Percentiles rank a stretch among this genome's conserved stretches.
These are phyloP conservation scores for Mortierella sp. DNA, from an alignment of 371 early-diverging fungal genomes.

Conservation along the genomic window DNA sequence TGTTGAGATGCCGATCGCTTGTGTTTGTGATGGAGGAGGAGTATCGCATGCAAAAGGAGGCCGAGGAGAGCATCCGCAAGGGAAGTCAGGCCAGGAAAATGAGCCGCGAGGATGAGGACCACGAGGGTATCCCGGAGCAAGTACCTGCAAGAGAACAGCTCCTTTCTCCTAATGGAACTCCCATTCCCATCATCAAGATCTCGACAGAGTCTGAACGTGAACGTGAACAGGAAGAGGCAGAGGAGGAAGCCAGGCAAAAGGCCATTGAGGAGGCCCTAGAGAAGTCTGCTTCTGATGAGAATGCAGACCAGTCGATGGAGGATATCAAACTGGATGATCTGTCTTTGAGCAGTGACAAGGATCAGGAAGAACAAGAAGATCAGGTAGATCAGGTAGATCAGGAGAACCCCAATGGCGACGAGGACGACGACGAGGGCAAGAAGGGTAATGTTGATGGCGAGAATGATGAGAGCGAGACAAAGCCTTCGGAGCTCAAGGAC, in stretches of 20 bases:
- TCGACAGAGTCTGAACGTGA: conserved; percentile 52
- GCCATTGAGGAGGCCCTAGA: conserved; percentile 21
- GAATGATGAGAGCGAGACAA: conserved; percentile 5
- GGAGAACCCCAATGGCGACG: conserved; percentile 30
- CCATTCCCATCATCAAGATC: conserved; percentile 53
- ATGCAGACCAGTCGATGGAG: conserved; percentile 44
- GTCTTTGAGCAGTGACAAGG: conserved; percentile 40
- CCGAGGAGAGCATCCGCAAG: conserved; percentile 65
- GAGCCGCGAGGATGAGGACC: no score
- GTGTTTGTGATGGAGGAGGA: conserved; percentile 99
- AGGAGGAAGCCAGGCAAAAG: conserved; percentile 52
- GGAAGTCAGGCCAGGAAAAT: conserved; percentile 19
- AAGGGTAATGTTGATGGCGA: conserved; percentile 36
- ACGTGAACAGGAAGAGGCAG: conserved; percentile 55
- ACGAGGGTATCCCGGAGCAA: conserved; percentile 22
- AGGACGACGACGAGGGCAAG: conserved; percentile 20
- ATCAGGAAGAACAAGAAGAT: conserved; percentile 24
- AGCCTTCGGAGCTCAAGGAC: conserved; percentile 12
- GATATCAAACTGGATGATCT: conserved; percentile 48
- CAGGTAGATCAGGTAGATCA: conserved; percentile 10
- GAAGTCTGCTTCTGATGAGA: conserved; percentile 34
- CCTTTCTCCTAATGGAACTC: conserved; percentile 49
- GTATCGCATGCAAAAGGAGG: conserved; percentile 82
- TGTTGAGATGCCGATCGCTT: conserved; percentile 83
- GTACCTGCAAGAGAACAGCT: conserved; percentile 41